These are phyloP conservation scores for Fraxinus paxiana DNA, from an alignment of 305 asterid genomes.

Conservation along the genomic window DNA sequence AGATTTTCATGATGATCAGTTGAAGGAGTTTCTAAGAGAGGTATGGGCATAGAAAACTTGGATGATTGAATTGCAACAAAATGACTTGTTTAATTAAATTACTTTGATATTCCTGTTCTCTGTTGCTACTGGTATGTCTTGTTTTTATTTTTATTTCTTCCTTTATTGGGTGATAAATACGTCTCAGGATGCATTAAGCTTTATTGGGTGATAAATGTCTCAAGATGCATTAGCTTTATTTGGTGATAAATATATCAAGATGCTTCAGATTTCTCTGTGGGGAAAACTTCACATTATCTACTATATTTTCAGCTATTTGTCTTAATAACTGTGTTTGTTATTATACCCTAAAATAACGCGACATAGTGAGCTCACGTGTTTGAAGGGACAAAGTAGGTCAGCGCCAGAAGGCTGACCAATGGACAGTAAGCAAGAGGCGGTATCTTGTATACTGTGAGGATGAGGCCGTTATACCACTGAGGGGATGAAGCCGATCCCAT, in stretches of 20 bases:
- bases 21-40: conserved; percentile 90
- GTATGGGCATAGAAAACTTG: conserved; percentile 32
- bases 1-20: conserved; percentile 80
- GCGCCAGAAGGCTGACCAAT: neutral
- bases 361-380: neutral
- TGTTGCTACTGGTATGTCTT: neutral
- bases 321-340: neutral
- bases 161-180: neutral
- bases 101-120: neutral
- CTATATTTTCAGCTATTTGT: neutral
- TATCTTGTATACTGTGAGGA: neutral
- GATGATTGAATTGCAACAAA: neutral
- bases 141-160: neutral
- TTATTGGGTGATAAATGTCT: neutral
- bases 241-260: neutral
- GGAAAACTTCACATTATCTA: neutral
- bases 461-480: neutral
- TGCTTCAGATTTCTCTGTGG: neutral
- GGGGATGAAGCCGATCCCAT: neutral
- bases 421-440: neutral
- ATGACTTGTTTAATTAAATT: neutral
- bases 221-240: neutral
- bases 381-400: neutral
- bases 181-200: neutral
- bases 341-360: neutral